A percentile compares a stretch with the other conserved stretches of the same genome.
phyloP scores from a whole-genome alignment of 805 yeast species.

The Hanseniaspora mollemarum region DNA sequence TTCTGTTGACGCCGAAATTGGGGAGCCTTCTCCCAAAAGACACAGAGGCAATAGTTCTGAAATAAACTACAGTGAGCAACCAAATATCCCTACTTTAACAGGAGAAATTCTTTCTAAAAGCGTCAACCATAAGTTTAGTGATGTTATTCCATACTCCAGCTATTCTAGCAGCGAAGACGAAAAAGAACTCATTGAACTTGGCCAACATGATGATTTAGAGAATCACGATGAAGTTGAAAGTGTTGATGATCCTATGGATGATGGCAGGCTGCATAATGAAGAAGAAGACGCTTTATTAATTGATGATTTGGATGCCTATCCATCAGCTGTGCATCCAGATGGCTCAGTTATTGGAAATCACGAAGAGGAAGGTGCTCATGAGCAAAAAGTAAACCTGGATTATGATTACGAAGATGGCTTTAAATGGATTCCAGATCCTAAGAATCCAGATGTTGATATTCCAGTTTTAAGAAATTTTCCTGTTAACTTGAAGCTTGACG shows the following conservation, averaged over 20 bases:
- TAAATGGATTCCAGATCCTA: conserved; percentile 14
- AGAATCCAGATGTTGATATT: conserved; percentile 19
- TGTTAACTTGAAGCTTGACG: conserved; percentile 9
- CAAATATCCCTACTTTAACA: conserved; percentile 3
- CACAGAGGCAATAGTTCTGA: not conserved
- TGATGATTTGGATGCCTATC: conserved; percentile 15
- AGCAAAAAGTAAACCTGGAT: conserved; percentile 19
- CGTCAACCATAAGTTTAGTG: conserved; percentile 6
- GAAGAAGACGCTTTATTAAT: conserved; percentile 14
- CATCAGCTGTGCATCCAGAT: conserved; percentile 17
- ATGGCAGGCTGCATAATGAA: conserved; percentile 14
- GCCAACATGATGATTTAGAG: not conserved
- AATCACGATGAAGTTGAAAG: not conserved
- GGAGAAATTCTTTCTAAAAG: not conserved
- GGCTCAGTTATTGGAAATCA: conserved; percentile 20
- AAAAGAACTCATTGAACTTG: conserved; percentile 23
- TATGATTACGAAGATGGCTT: conserved; percentile 14
- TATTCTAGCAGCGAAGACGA: conserved; percentile 32
- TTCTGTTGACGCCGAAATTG: not conserved
- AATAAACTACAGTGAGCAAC: not conserved
- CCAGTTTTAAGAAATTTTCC: conserved; percentile 22
- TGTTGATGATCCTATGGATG: conserved; percentile 13
- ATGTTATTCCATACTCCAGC: conserved; percentile 7
- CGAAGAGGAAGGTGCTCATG: conserved; percentile 20
- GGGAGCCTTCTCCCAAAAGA: conserved; percentile 6